Percentiles rank a stretch among this genome's conserved stretches.
Conservation (phyloP, 164 flowering plant genomes). For the Vitis riparia region DNA sequence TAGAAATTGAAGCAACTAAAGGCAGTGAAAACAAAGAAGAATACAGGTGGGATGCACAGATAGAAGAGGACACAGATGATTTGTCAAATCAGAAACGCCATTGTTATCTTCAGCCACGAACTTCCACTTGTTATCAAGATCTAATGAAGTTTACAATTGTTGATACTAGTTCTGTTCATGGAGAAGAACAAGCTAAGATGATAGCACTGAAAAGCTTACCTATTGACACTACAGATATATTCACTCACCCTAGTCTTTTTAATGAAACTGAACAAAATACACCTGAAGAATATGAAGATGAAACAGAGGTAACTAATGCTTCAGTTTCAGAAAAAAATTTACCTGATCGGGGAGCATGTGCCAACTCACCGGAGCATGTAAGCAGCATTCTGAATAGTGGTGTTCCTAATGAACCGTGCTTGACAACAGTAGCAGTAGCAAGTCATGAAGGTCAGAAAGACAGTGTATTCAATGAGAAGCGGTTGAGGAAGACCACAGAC, state of each 20-base stretch:
- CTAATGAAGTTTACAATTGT: constrained; percentile 22
- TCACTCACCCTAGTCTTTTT: constrained; percentile 10
- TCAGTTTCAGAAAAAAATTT: constrained; percentile 1
- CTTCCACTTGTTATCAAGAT: constrained; percentile 5
- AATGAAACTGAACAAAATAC: constrained; percentile 16
- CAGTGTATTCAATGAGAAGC: constrained; percentile 1
- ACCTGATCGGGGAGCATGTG: constrained; percentile 10
- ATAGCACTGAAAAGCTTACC: constrained; percentile 21
- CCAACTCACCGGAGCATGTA: constrained; percentile 17
- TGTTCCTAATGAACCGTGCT: background rate
- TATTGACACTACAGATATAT: constrained; percentile 1
- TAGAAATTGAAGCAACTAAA: constrained; percentile 9
- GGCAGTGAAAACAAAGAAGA: constrained; percentile 4
- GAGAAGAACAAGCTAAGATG: constrained; percentile 9
- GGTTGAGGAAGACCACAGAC: background rate
- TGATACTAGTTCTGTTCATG: constrained; percentile 24
- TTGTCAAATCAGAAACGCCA: constrained; percentile 10
- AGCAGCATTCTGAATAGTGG: constrained; percentile 5
- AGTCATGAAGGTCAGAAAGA: constrained; percentile 3
- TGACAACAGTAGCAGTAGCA: constrained; percentile 5
- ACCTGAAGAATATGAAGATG: constrained; percentile 16
- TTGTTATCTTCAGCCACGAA: constrained; percentile 20
- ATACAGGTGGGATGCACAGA: background rate
- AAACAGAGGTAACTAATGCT: constrained; percentile 11
- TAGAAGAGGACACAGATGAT: background rate